Conservation (phyloP, 345 rosid genomes). For the Hirschfeldia incana region DNA sequence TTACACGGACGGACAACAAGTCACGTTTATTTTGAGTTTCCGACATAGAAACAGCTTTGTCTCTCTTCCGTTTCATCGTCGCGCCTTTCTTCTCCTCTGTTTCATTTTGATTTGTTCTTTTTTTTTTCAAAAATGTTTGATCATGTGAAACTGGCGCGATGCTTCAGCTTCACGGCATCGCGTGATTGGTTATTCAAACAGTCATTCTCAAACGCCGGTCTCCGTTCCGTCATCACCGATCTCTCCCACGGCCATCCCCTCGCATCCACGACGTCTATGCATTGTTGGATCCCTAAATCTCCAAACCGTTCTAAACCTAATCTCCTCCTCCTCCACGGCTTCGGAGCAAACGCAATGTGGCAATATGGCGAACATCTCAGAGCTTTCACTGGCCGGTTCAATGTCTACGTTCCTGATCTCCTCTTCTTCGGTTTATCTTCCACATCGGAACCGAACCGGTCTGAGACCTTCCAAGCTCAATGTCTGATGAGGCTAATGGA, state of each 20-base stretch:
- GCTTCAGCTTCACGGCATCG: slow-evolving; percentile 66
- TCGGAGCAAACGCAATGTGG: slow-evolving; percentile 87
- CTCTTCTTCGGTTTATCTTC: slow-evolving; percentile 64
- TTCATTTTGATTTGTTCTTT: neutral
- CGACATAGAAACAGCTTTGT: neutral
- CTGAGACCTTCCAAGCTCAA: slow-evolving; percentile 62
- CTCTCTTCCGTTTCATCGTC: neutral
- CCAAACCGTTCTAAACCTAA: slow-evolving; percentile 45
- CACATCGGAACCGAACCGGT: slow-evolving; percentile 51
- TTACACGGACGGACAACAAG: neutral
- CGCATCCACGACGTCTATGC: slow-evolving; percentile 59
- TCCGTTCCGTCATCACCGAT: slow-evolving; percentile 50
- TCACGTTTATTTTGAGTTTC: slow-evolving; percentile 3
- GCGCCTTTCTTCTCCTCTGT: slow-evolving; percentile 8
- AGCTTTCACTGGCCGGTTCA: slow-evolving; percentile 56
- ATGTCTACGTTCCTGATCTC: slow-evolving; percentile 75
- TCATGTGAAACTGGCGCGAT: slow-evolving; percentile 38
- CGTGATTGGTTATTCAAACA: slow-evolving; percentile 58
- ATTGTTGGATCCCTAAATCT: slow-evolving; percentile 66
- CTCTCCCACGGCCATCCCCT: slow-evolving; percentile 48
- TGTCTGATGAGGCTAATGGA: slow-evolving; percentile 61
- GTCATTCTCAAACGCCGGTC: slow-evolving; percentile 60
- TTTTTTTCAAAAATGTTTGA: slow-evolving; percentile 24
- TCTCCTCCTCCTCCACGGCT: slow-evolving; percentile 69
- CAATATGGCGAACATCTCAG: slow-evolving; percentile 63